Evolutionary conservation across 2,329 filamentous ascomycete species (phyloP), one percentile per base, ranked within the genome.

Genomic region (Sphaerulina vaccinii): DNA sequence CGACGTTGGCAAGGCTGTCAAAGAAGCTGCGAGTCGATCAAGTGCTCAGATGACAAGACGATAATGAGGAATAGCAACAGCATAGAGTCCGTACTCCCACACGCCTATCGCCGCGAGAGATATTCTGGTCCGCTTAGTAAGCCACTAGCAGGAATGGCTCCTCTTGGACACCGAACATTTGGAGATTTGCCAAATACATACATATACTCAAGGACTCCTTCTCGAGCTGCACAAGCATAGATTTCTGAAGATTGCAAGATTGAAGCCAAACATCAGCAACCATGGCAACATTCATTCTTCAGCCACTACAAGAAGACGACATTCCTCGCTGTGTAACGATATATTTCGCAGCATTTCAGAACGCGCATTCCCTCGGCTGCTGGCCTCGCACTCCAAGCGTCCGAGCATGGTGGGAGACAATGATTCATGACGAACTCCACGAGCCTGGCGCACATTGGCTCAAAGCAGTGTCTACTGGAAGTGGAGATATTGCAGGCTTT

Each of bases 341-440:
- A 45, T 65, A 65, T 51, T 63, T 64, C 49, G 45, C 52, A 43
- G 59, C 64, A 41, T 66, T 66, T 51, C 59, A 64, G 44, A 64
- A 62, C 47, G 32, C 62, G 4, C 63, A 65, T 46, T 64, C 63
- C 3, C 55, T 65, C 11, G 57, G 38, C 16, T 62, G 60, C 56
- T 66, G 63, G 62, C 64, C 63, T 9, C 62, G 62, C 13, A 44
- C 18, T 19, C 59, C 62, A 18, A 29, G 39, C 7, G 49, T 65
- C 3, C 52, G 58, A 18, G 45, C 46, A 16, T 65, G 62, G 59
- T 64, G 61, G 61, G 57, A 60, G 24, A 39, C 55, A 6, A 65
- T 65, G 61, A 39, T 64, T 44, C 38, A 40, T 18, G 37, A 54
- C 16, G 61, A 65, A 41, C 49, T 62, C 9, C 36, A 54, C 22